Conservation (phyloP, 176 grass and related monocot genomes). For the Hordeum vulgare region MorexV3_pseudomolecules_assembly NC_058518.1:494333953-494334452, state of each 20-base stretch:
- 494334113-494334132: conserved; percentile 77
- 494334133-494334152: conserved; percentile 71
- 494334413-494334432: conserved; percentile 46
- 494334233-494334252: conserved; percentile 16
- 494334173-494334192: conserved; percentile 89
- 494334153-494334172: conserved; percentile 70
- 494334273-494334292: neutral
- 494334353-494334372: conserved; percentile 45
- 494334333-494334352: conserved; percentile 32
- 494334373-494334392: conserved; percentile 44
- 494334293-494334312: conserved; percentile 68
- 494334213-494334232: conserved; percentile 76
- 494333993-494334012: neutral
- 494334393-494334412: conserved; percentile 56
- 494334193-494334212: conserved; percentile 63
- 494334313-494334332: conserved; percentile 44
- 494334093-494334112: conserved; percentile 65
- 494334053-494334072: conserved; percentile 36
- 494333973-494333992: conserved; percentile 61
- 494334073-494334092: conserved; percentile 62
- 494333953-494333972: conserved; percentile 61
- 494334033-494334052: neutral
- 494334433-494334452: conserved; percentile 56
- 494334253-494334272: neutral
- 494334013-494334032: neutral